Conservation (phyloP, 2,329 filamentous ascomycete genomes). For the Stemphylium vesicarium region DNA sequence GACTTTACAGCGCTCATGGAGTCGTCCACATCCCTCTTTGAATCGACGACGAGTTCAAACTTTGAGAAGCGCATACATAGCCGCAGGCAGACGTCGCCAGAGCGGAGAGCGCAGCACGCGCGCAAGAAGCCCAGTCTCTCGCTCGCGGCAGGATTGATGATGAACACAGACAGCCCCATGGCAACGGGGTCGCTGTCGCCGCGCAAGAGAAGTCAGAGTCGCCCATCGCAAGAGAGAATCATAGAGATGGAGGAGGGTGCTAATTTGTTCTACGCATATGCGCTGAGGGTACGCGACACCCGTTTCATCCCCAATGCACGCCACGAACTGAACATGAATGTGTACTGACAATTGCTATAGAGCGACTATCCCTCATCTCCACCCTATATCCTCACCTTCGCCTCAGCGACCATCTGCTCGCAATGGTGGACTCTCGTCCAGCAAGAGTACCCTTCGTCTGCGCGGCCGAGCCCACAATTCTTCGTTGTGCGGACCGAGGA, state of each 20-base stretch:
- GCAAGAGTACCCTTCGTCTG: constrained; percentile 38
- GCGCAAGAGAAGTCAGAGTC: constrained; percentile 19
- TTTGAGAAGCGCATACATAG: constrained; percentile 32
- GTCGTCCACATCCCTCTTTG: constrained; percentile 28
- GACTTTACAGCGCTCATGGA: constrained; percentile 44
- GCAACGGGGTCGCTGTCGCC: constrained; percentile 21
- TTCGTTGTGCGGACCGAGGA: constrained; percentile 46
- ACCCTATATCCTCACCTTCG: constrained; percentile 45
- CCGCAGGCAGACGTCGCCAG: constrained; percentile 29
- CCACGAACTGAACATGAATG: background rate
- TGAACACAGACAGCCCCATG: constrained; percentile 33
- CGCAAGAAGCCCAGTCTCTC: constrained; percentile 44
- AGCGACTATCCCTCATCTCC: constrained; percentile 41
- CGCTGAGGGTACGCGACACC: constrained; percentile 35
- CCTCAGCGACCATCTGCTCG: constrained; percentile 37
- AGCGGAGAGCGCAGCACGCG: constrained; percentile 22
- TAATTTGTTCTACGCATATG: constrained; percentile 46
- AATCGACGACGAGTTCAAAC: constrained; percentile 23
- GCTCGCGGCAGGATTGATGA: constrained; percentile 46
- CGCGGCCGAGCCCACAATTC: constrained; percentile 41
- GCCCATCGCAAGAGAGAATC: constrained; percentile 5
- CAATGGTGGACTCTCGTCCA: constrained; percentile 46
- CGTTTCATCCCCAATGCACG: background rate
- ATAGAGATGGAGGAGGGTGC: constrained; percentile 19
- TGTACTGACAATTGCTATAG: constrained; percentile 25